These are phyloP conservation scores for Piromyces sp. DNA, from an alignment of 192 early-diverging fungal species.

Conservation along the genomic window DNA sequence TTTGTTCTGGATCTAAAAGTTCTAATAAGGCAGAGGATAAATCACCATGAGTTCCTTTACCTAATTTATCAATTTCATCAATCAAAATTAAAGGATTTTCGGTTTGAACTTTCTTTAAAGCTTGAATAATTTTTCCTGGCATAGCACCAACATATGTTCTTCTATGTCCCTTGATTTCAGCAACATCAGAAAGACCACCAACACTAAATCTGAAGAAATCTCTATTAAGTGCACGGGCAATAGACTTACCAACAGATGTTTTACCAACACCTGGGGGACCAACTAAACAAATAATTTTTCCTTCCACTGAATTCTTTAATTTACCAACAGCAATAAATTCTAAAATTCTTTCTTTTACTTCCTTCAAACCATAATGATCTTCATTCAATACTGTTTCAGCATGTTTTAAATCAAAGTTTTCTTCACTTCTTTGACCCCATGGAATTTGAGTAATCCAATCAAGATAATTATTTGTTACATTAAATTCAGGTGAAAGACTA, in stretches of 20 bases:
- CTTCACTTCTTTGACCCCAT: conserved; percentile 76
- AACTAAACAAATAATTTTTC: conserved; percentile 94
- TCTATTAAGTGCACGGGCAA: conserved; percentile 81
- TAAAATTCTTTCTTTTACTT: conserved; percentile 96
- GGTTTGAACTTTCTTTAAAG: conserved; percentile 94
- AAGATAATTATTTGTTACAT: conserved; percentile 94
- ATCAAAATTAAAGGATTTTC: conserved; percentile 95
- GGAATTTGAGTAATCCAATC: conserved; percentile 97
- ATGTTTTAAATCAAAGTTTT: conserved; percentile 84
- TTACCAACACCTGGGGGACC: conserved; percentile 98
- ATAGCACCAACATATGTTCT: conserved; percentile 98
- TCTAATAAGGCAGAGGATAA: conserved; percentile 91
- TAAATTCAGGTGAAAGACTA: conserved; percentile 55
- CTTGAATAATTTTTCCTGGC: conserved; percentile 98
- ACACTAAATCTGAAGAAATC: conserved; percentile 96
- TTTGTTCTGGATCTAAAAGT: conserved; percentile 94
- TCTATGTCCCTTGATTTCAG: conserved; percentile 97
- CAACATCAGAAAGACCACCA: conserved; percentile 91
- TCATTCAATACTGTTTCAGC: conserved; percentile 82
- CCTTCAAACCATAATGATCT: conserved; percentile 98
- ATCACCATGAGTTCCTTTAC: conserved; percentile 93
- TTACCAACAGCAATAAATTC: conserved; percentile 99
- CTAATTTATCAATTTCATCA: conserved; percentile 97
- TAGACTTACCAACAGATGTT: conserved; percentile 93
- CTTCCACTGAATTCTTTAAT: conserved; percentile 85